phyloP scores from a whole-genome alignment of 768 basidiomycete species.

The Termitomyces sp. region DNA sequence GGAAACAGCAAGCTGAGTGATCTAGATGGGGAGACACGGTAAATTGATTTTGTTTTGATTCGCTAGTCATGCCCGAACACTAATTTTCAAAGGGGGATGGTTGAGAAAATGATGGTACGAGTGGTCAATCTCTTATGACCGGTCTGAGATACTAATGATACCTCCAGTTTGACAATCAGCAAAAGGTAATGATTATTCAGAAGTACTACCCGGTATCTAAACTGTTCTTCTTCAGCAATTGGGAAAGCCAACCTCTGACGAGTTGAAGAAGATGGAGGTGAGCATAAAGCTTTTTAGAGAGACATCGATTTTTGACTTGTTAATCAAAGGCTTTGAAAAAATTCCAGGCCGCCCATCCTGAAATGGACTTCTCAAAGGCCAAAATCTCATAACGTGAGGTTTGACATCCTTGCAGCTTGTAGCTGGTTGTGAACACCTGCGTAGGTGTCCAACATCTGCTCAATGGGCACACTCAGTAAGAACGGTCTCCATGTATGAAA shows the following conservation, averaged over 20 bases:
- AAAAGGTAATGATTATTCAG: slow-evolving; percentile 40
- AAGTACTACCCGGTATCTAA: not conserved
- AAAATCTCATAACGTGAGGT: slow-evolving; percentile 50
- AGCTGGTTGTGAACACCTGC: not conserved
- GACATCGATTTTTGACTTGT: not conserved
- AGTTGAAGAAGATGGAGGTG: slow-evolving; percentile 89
- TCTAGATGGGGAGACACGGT: slow-evolving; percentile 93
- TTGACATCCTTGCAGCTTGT: not conserved
- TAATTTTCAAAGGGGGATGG: slow-evolving; percentile 70
- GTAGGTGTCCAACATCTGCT: not conserved
- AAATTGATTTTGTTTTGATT: not conserved
- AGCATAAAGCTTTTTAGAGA: slow-evolving; percentile 1
- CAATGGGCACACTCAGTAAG: not conserved
- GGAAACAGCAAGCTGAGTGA: slow-evolving; percentile 95
- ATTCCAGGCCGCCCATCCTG: slow-evolving; percentile 87
- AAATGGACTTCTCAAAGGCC: slow-evolving; percentile 90
- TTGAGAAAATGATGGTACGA: slow-evolving; percentile 99
- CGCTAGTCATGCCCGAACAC: not conserved
- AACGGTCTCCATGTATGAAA: not conserved
- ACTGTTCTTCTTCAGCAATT: slow-evolving; percentile 56
- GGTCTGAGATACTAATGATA: not conserved
- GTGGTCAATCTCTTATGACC: not conserved
- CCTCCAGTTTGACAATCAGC: slow-evolving; percentile 69
- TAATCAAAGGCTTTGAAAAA: slow-evolving; percentile 66
- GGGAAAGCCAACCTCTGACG: slow-evolving; percentile 94